Evolutionary conservation across 768 basidiomycete species (phyloP).

Genomic region (Tulasnella sp.): DNA sequence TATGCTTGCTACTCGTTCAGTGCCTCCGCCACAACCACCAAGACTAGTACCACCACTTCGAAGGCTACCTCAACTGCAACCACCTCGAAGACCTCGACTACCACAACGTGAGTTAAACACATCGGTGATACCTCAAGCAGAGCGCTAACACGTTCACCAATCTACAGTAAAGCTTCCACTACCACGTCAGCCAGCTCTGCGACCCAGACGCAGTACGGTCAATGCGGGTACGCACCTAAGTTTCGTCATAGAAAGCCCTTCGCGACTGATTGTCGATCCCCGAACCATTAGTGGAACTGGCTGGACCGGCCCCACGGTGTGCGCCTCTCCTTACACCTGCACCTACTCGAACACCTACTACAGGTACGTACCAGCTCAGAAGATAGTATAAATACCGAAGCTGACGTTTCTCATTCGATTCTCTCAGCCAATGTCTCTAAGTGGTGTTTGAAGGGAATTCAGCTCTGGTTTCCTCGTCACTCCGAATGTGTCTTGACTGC

Average conservation of each 20-base stretch:
- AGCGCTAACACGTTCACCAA: not conserved
- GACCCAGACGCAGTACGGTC: not conserved
- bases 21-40: not conserved
- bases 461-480: not conserved
- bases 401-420: not conserved
- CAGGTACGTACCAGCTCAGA: not conserved
- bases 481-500: not conserved
- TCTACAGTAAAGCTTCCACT: not conserved
- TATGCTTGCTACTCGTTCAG: not conserved
- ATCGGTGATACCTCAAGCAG: not conserved
- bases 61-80: not conserved
- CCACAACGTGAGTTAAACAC: not conserved
- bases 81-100: not conserved
- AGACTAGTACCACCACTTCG: not conserved
- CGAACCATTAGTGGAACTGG: not conserved
- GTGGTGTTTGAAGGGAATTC: not conserved
- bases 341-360: slow-evolving; percentile 11
- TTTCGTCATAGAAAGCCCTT: not conserved
- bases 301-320: slow-evolving; percentile 8
- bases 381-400: too few relatives aligned
- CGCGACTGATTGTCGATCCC: not conserved
- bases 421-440: not conserved
- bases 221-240: not conserved
- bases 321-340: slow-evolving; percentile 13
- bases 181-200: not conserved